Evolutionary conservation across 2,329 filamentous ascomycete species (phyloP).

Genomic region (Trichoderma guizhouense): DNA sequence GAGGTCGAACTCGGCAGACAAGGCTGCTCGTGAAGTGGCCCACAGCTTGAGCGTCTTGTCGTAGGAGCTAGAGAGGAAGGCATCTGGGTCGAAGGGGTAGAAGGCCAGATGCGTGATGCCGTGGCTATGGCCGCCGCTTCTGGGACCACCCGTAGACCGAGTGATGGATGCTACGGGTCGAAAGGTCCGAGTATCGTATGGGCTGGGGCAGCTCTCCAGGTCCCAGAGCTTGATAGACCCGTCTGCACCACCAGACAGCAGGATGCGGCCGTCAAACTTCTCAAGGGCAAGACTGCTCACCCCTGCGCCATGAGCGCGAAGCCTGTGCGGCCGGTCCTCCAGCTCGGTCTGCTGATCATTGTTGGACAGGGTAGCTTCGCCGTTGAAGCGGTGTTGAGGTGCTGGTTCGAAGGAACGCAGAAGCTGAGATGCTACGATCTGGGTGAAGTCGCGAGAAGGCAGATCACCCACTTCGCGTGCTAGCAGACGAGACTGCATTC

Average conservation of each 20-base stretch:
- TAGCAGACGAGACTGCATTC: conserved; percentile 73
- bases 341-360: conserved; percentile 21
- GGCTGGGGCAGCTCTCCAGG: conserved; percentile 59
- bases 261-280: conserved; percentile 70
- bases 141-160: conserved; percentile 36
- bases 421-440: conserved; percentile 62
- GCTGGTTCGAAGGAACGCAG: conserved; percentile 67
- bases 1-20: conserved; percentile 66
- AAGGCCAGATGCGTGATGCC: conserved; percentile 75
- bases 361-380: conserved; percentile 32
- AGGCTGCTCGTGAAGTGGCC: conserved; percentile 58
- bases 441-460: conserved; percentile 60
- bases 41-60: conserved; percentile 76
- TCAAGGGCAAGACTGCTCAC: conserved; percentile 79
- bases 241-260: conserved; percentile 83
- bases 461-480: conserved; percentile 71
- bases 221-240: conserved; percentile 85
- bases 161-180: conserved; percentile 51
- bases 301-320: conserved; percentile 71
- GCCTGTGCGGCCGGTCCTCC: conserved; percentile 33
- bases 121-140: conserved; percentile 53
- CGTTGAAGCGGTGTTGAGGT: conserved; percentile 67
- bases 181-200: conserved; percentile 46
- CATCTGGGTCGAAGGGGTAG: conserved; percentile 72
- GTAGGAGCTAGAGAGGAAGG: conserved; percentile 74